Evolutionary conservation across 139 green algal genomes (phyloP), one percentile per base, ranked within the genome.

Genomic region (Volvox africanus): DNA sequence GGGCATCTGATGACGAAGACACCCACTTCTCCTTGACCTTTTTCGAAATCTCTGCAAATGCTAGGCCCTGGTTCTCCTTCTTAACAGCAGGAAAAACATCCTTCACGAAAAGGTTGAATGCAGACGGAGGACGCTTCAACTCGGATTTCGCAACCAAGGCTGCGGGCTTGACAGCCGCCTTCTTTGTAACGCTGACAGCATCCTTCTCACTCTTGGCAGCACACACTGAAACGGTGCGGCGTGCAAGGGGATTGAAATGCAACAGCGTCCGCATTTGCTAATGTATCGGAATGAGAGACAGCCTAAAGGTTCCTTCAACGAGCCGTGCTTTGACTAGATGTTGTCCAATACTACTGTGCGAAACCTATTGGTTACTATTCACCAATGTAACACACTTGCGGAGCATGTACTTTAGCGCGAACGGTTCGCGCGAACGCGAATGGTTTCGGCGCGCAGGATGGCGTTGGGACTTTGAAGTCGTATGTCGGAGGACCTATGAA

Each of bases 41-140:
- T 5, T 19, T n/a, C 1, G 13, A 14, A 3, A n/a, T 33, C 19
- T 77, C 80, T 0, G 32, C 16, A 3, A 92, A 35, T 6, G 71
- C 55, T 12, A 50, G 1, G 0, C 16, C 50, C 0, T 67, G 37
- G 20, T 61, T 36, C 2, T 18, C 79, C 26, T 82, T 82, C 61
- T 87, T 77, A 1, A 87, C 35, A 18, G 65, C 18, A 2, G 86
- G 26, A 33, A 84, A 88, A 14, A 65, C 61, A 24, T 18, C 65
- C 55, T 88, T 88, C 14, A 79, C 19, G 37, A 76, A 92, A 1
- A 92, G 69, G 68, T 92, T 88, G 50, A 69, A 92, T 13, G 88
- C 88, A 1, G 30, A 67, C 0, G 80, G 88, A 0, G 88, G 80
- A 1, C 50, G 44, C n/a, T 36, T 44, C 12, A 30, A 17, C 22